Percentiles rank a stretch among this genome's conserved stretches.
Conservation (phyloP, 345 rosid genomes). For the Hibiscus mutabilis region DNA sequence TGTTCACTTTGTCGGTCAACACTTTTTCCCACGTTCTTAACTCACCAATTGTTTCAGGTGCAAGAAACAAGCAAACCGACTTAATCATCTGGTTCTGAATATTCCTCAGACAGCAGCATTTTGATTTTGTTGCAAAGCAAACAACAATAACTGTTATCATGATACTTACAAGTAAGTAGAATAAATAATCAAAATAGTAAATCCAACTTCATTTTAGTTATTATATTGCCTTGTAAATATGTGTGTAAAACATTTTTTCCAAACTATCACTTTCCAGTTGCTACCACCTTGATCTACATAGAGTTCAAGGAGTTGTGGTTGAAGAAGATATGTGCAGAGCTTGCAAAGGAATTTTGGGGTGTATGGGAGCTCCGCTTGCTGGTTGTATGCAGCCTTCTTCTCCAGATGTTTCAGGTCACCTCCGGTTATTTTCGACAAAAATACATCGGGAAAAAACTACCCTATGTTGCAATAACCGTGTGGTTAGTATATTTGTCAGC, state of each 20-base stretch:
- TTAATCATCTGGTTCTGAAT: neutral
- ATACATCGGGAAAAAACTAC: neutral
- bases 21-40: too few relatives aligned
- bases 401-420: conserved; percentile 18
- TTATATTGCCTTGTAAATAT: too few relatives aligned
- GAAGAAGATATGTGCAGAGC: neutral
- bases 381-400: conserved; percentile 14
- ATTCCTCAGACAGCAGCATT: neutral
- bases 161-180: neutral
- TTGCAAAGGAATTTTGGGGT: conserved; percentile 10
- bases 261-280: neutral
- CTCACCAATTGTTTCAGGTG: neutral
- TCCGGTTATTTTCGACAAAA: conserved; percentile 13
- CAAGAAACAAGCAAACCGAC: neutral
- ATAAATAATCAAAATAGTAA: neutral
- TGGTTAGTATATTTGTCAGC: conserved; percentile 27
- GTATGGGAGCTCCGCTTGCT: conserved; percentile 23
- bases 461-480: neutral
- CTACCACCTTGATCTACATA: neutral
- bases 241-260: too few relatives aligned
- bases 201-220: rapidly evolving
- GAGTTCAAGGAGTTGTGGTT: neutral
- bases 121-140: neutral
- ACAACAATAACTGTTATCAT: neutral
- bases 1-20: too few relatives aligned